Conservation (phyloP, 208 protist genomes). For the Eutreptiella sp. region DNA sequence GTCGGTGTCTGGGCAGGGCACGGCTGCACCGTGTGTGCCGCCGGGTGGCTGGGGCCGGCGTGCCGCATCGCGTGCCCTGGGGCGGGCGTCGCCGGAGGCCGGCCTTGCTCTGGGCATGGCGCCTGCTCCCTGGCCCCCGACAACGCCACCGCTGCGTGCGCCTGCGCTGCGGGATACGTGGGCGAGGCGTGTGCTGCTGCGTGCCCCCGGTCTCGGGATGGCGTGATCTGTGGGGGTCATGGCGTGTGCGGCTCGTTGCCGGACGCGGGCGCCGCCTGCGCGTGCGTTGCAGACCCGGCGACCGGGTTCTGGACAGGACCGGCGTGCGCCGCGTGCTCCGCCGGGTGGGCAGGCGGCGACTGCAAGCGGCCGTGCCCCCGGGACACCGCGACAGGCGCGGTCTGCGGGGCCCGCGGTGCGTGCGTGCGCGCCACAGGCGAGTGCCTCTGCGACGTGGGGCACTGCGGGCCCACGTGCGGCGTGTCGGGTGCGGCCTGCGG, state of each 20-base stretch:
- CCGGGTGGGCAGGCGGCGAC: constrained; percentile 14
- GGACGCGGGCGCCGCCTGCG: neutral
- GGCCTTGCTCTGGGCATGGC: constrained; percentile 3
- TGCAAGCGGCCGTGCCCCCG: constrained; percentile 14
- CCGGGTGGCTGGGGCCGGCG: too few species aligned
- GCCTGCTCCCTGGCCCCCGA: neutral
- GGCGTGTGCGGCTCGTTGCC: constrained; percentile 3
- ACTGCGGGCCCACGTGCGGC: neutral
- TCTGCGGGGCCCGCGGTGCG: too few species aligned
- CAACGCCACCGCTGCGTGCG: neutral
- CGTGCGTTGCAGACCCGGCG: neutral
- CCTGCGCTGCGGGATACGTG: constrained; percentile 11
- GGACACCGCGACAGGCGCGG: too few species aligned
- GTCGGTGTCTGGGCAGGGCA: too few species aligned
- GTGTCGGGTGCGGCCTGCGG: neutral
- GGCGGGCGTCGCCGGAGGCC: too few species aligned
- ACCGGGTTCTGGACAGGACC: constrained; percentile 17
- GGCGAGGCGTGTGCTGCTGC: constrained; percentile 4
- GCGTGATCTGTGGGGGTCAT: neutral
- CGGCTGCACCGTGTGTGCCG: too few species aligned
- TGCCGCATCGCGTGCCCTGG: too few species aligned
- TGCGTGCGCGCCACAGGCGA: too few species aligned
- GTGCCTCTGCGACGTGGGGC: constrained; percentile 11
- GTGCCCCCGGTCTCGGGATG: constrained; percentile 9
- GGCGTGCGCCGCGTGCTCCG: constrained; percentile 3